Conservation (phyloP, 371 early-diverging fungal species). For the Mortierella sp. region DNA sequence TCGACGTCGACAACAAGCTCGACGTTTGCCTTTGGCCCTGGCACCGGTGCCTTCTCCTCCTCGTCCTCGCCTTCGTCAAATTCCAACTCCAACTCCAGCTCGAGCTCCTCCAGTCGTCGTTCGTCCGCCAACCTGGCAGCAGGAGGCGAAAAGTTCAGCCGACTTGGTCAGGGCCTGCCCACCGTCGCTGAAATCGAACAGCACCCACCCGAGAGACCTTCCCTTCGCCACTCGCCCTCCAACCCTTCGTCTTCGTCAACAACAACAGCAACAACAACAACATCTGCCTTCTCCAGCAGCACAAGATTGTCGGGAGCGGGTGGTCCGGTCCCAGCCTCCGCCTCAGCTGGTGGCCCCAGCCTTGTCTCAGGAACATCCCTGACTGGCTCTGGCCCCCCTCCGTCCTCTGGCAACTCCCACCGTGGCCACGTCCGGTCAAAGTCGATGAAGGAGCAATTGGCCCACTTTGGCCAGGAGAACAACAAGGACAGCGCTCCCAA, state of each 20-base stretch:
- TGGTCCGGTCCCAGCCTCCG: not conserved
- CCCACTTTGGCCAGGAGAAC: constrained; percentile 38
- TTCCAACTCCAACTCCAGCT: constrained; percentile 1
- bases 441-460: constrained; percentile 56
- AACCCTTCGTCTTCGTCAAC: not conserved
- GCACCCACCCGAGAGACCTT: constrained; percentile 9
- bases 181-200: constrained; percentile 49
- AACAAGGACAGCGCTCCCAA: constrained; percentile 43
- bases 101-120: constrained; percentile 41
- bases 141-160: constrained; percentile 44
- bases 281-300: not conserved
- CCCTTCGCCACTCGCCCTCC: constrained; percentile 15
- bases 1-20: constrained; percentile 12
- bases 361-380: constrained; percentile 1
- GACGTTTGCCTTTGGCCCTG: constrained; percentile 20
- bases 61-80: constrained; percentile 12
- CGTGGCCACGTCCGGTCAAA: constrained; percentile 48
- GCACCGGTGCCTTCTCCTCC: constrained; percentile 23
- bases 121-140: constrained; percentile 30
- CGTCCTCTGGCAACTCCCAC: constrained; percentile 2
- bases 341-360: not conserved
- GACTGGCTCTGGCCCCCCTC: constrained; percentile 12
- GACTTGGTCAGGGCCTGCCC: constrained; percentile 37
- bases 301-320: not conserved
- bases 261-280: not conserved